Base-by-base conservation (phyloP, 164 flowering plant genomes). In the Sextonia rubra region DNA sequence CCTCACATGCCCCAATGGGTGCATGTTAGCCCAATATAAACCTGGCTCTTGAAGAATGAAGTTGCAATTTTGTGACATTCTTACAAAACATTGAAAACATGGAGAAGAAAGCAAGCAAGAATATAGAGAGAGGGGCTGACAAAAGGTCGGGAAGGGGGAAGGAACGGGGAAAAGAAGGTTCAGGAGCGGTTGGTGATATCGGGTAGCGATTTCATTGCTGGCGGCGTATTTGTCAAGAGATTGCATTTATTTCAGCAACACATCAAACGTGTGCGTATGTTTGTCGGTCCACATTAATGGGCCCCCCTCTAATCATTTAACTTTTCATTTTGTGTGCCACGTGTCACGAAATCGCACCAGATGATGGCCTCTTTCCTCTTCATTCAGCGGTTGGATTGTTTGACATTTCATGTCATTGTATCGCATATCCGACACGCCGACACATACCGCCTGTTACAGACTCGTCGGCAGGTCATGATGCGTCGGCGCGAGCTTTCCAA, bases 271-370 rank as follows among this genome's bases (percentile, higher is more conserved):
- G 60, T 47, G 48, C 20, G 2, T 52, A n/a, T n/a, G 6, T 23
- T 32, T 68, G 24, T 47, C 70, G 70, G 70, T 68, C 29, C 44
- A 48, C 60, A 68, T 25, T 26, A 64, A 64, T 47, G 48, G 48
- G 60, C 70, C 8, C 23, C 18, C 60, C 1, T 18, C 60, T 58
- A 68, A 68, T 68, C 70, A 68, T 68, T 68, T 12, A 30, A 17
- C 9, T 15, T 15, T 47, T 7, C 27, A 49, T 47, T 47, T 48
- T 68, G 12, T 9, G 2, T 15, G 3, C 30, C 60, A 49, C 52
- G 49, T 66, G 69, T 27, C 37, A 4, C n/a, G 12, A 14, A 5
- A 17, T 29, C 20, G 58, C n/a, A 15, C n/a, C n/a, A 20, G n/a
- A 20, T 52, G 11, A 52, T 52, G 58, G 58, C 6, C 4, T 20